phyloP scores from a whole-genome alignment of 129 eudicot genomes.

The Escallonia herrerae region DNA sequence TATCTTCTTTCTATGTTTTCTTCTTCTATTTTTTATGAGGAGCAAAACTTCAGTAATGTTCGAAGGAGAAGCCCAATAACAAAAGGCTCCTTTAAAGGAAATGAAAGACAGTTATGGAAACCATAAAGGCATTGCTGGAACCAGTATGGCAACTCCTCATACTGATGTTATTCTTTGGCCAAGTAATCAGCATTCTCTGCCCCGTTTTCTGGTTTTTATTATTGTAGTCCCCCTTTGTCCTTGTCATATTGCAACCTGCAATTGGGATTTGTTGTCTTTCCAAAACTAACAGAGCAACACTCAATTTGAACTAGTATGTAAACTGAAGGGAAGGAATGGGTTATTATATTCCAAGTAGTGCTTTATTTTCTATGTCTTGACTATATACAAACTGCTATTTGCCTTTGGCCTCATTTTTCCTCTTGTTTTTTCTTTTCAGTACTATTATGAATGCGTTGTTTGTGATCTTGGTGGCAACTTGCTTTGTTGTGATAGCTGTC shows the following conservation, averaged over 20 bases:
- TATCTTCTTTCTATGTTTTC: not conserved
- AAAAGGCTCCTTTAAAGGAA: not conserved
- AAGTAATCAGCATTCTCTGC: not conserved
- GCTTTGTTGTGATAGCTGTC: constrained; percentile 79
- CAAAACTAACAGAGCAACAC: too few species aligned
- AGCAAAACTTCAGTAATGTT: not conserved
- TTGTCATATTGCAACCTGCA: not conserved
- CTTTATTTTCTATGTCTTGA: not conserved
- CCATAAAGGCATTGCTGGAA: not conserved
- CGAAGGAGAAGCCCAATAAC: not conserved
- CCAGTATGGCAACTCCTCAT: not conserved
- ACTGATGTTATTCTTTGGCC: not conserved
- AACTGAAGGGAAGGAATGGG: too few species aligned
- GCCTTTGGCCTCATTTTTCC: constrained; percentile 3
- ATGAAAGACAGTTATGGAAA: not conserved
- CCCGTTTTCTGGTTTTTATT: not conserved
- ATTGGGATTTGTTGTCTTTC: too few species aligned
- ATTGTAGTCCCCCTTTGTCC: not conserved
- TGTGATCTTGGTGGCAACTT: constrained; percentile 90
- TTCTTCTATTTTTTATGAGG: not conserved
- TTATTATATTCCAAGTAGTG: not conserved
- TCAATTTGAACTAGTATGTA: too few species aligned
- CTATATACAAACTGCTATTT: not conserved
- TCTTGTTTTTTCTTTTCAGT: constrained; percentile 32
- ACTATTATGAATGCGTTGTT: constrained; percentile 59